phyloP scores from a whole-genome alignment of 2,329 filamentous ascomycete genomes.

The Paracamarosporium sp. region DNA sequence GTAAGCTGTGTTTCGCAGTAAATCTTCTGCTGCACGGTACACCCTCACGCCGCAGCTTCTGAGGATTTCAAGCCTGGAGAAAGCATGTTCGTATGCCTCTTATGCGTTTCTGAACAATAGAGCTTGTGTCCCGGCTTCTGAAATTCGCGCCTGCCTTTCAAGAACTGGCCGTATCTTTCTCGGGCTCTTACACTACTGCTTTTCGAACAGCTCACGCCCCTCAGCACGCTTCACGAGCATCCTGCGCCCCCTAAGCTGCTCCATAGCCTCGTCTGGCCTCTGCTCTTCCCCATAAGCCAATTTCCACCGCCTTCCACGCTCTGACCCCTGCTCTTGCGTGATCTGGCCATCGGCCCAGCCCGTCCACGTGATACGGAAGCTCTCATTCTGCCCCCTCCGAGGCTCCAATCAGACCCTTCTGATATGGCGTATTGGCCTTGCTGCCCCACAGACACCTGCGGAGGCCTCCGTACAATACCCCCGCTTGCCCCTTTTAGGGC shows the following conservation, averaged over 20 bases:
- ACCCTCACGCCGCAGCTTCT: background rate
- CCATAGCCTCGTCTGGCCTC: background rate
- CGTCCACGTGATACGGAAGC: background rate
- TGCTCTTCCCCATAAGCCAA: background rate
- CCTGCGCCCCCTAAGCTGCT: background rate
- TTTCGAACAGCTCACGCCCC: background rate
- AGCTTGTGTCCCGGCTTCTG: accelerated
- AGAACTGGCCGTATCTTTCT: background rate
- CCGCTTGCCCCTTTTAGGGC: background rate
- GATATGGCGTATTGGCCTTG: background rate
- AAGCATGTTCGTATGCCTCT: background rate
- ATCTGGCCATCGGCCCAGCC: background rate
- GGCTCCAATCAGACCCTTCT: background rate
- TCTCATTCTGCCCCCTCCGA: background rate
- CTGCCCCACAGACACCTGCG: background rate
- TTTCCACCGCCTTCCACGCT: background rate
- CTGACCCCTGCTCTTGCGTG: background rate
- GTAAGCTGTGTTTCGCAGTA: background rate
- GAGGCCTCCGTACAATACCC: background rate
- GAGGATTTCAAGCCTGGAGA: background rate
- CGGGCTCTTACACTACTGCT: background rate
- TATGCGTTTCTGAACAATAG: background rate
- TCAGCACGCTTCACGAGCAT: background rate
- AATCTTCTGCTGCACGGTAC: background rate
- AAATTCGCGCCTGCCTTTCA: background rate